These are phyloP conservation scores for Colletotrichum nymphaeae DNA, from an alignment of 2,329 filamentous ascomycete species.

Conservation along the genomic window DNA sequence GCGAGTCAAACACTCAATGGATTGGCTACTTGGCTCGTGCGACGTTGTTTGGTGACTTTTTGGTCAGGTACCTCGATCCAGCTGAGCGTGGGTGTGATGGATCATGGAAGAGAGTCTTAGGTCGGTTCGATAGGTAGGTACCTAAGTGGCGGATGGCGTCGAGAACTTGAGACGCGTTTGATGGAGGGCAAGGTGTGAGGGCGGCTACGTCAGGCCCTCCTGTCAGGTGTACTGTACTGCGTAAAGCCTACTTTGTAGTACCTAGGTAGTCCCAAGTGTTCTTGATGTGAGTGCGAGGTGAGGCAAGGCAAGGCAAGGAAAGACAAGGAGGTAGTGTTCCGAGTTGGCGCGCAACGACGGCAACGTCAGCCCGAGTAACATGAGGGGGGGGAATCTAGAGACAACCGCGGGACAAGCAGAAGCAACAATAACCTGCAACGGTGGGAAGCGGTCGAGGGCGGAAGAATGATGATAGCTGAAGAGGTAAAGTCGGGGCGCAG, in stretches of 20 bases:
- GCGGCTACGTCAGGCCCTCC: slow-evolving; percentile 25
- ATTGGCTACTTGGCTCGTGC: slow-evolving; percentile 26
- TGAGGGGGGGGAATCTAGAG: background rate
- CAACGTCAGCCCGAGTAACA: slow-evolving; percentile 10
- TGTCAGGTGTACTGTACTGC: slow-evolving; percentile 21
- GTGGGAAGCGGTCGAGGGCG: slow-evolving; percentile 14
- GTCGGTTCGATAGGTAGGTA: background rate
- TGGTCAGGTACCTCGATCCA: slow-evolving; percentile 26
- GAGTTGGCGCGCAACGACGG: slow-evolving; percentile 12
- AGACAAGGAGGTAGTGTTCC: slow-evolving; percentile 10
- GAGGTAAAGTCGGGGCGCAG: slow-evolving; percentile 29
- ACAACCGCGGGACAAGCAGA: background rate
- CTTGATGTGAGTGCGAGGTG: background rate
- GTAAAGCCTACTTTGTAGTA: background rate
- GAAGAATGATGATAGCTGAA: slow-evolving; percentile 14
- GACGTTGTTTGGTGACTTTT: slow-evolving; percentile 14
- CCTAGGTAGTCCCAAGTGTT: background rate
- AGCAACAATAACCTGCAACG: slow-evolving; percentile 1
- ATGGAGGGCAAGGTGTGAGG: slow-evolving; percentile 16
- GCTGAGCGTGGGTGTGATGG: slow-evolving; percentile 6
- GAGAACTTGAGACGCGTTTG: slow-evolving; percentile 11
- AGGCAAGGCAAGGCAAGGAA: background rate
- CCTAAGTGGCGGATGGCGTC: background rate
- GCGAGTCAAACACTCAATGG: slow-evolving; percentile 27
- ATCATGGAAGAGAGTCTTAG: background rate